These are phyloP conservation scores for Ophiocordyceps camponoti-floridani DNA, from an alignment of 2,329 filamentous ascomycete species.

Conservation along the genomic window DNA sequence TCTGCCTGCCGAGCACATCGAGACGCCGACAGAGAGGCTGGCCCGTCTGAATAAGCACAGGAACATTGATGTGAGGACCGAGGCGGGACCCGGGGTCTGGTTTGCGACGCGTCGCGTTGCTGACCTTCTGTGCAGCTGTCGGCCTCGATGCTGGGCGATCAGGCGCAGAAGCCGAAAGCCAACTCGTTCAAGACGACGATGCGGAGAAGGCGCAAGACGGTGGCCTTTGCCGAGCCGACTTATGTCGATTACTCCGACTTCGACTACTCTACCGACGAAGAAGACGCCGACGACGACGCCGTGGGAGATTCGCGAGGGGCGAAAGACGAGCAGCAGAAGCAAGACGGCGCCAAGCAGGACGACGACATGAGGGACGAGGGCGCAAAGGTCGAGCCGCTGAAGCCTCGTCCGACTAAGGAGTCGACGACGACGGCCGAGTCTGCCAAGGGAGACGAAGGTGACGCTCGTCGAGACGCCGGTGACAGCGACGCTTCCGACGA, in stretches of 20 bases:
- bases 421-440: constrained; percentile 15
- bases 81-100: neutral
- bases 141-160: constrained; percentile 43
- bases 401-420: constrained; percentile 26
- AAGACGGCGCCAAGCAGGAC: constrained; percentile 15
- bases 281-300: constrained; percentile 27
- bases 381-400: constrained; percentile 37
- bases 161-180: constrained; percentile 62
- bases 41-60: constrained; percentile 93
- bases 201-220: constrained; percentile 68
- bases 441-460: constrained; percentile 14
- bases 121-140: constrained; percentile 28
- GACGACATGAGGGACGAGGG: constrained; percentile 26
- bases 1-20: constrained; percentile 91
- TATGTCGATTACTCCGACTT: constrained; percentile 79
- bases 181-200: constrained; percentile 75
- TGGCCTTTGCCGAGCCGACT: constrained; percentile 69
- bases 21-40: constrained; percentile 87
- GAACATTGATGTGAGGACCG: constrained; percentile 70
- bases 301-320: constrained; percentile 16
- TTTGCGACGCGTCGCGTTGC: too few relatives aligned
- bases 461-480: constrained; percentile 16
- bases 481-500: constrained; percentile 53
- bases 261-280: constrained; percentile 70
- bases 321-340: constrained; percentile 11